phyloP scores from a whole-genome alignment of 2,329 filamentous ascomycete species.

The Chrysoporthe austroafricana region DNA sequence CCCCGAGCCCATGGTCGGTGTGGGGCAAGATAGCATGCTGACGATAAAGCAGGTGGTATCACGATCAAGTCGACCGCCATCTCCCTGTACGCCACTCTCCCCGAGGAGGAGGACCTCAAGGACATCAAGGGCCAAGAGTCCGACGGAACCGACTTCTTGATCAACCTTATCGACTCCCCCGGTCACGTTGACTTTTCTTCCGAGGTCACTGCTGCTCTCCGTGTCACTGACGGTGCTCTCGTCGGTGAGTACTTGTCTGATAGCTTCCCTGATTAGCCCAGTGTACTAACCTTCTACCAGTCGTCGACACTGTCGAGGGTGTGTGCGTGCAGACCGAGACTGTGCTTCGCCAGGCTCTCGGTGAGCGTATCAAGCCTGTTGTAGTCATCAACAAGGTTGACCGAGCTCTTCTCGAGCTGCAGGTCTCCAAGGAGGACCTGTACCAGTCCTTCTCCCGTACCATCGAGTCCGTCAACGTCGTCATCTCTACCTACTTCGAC shows the following conservation, averaged over 20 bases:
- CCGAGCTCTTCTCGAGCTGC: slow-evolving; percentile 97
- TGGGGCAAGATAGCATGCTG: slow-evolving; percentile 13
- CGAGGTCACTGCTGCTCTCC: slow-evolving; percentile 97
- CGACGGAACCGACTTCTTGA: slow-evolving; percentile 94
- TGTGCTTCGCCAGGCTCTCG: slow-evolving; percentile 96
- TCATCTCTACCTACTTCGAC: slow-evolving; percentile 99
- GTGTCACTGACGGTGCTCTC: slow-evolving; percentile 99
- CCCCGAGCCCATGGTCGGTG: not conserved
- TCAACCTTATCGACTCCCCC: slow-evolving; percentile 99
- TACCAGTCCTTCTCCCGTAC: slow-evolving; percentile 99
- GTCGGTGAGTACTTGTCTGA: slow-evolving; percentile 53
- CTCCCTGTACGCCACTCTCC: slow-evolving; percentile 89
- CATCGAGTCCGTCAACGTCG: slow-evolving; percentile 99
- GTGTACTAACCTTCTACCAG: slow-evolving; percentile 40
- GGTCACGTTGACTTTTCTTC: slow-evolving; percentile 99
- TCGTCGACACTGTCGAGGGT: slow-evolving; percentile 99
- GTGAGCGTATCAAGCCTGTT: slow-evolving; percentile 99
- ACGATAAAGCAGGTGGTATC: slow-evolving; percentile 66
- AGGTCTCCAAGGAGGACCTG: slow-evolving; percentile 97
- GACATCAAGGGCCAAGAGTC: slow-evolving; percentile 89
- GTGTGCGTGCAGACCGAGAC: slow-evolving; percentile 99
- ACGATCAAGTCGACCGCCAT: slow-evolving; percentile 99
- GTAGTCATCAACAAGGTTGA: slow-evolving; percentile 99
- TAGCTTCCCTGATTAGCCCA: too few relatives aligned
- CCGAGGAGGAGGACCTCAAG: slow-evolving; percentile 85